Evolutionary conservation across 108 stramenopile species (phyloP).

Genomic region (Mediolabrus comicus): DNA sequence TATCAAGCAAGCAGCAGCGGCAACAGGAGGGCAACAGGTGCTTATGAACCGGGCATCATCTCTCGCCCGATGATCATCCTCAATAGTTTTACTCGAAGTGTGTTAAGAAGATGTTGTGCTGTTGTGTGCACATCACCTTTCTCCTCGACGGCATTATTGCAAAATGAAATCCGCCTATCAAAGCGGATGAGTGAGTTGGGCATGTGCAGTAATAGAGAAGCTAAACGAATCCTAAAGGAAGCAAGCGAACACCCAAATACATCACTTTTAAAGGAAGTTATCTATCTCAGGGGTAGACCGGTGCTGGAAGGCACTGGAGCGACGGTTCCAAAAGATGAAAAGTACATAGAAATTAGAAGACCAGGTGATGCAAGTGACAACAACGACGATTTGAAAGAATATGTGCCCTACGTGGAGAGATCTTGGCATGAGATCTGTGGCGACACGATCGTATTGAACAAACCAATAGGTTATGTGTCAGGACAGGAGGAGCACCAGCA

Average conservation of each 20-base stretch:
- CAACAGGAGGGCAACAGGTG: too few relatives aligned
- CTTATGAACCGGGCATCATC: too few relatives aligned
- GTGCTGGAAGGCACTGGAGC: slow-evolving; percentile 39
- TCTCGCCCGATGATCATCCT: neutral
- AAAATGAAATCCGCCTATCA: slow-evolving; percentile 55
- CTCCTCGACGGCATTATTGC: neutral
- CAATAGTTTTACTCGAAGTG: neutral
- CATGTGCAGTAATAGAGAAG: slow-evolving; percentile 73
- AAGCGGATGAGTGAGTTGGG: slow-evolving; percentile 77
- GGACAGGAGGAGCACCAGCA: slow-evolving; percentile 67
- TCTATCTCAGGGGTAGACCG: slow-evolving; percentile 43
- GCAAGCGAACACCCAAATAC: slow-evolving; percentile 26
- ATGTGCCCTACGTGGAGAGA: too few relatives aligned
- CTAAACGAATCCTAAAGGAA: slow-evolving; percentile 56
- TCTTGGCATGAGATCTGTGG: slow-evolving; percentile 34
- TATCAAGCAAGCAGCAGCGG: too few relatives aligned
- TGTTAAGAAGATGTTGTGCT: neutral
- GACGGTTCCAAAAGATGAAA: slow-evolving; percentile 46
- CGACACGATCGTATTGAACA: slow-evolving; percentile 71
- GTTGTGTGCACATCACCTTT: neutral
- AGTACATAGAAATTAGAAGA: slow-evolving; percentile 26
- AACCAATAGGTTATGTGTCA: slow-evolving; percentile 79
- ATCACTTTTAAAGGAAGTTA: slow-evolving; percentile 11
- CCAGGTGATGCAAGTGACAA: slow-evolving; percentile 6
- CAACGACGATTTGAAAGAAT: neutral